Conservation (phyloP, 352 stramenopile species). For the Pythium sp. region DNA sequence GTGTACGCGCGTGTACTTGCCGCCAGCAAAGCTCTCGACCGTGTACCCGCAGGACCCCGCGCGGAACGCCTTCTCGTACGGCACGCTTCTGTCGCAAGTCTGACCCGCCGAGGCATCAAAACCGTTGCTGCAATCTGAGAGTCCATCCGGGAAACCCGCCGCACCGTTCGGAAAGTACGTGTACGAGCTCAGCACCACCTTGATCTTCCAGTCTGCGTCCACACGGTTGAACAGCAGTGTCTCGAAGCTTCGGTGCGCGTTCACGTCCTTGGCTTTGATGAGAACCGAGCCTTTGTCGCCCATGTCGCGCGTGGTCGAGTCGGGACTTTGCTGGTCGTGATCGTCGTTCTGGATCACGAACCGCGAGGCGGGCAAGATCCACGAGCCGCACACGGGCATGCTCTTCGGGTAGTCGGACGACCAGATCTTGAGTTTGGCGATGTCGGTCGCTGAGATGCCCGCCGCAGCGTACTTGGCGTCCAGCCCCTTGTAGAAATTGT, state of each 20-base stretch:
- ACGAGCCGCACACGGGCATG: conserved; percentile 54
- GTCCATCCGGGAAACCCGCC: conserved; percentile 51
- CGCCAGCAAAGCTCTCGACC: conserved; percentile 41
- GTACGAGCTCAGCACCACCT: conserved; percentile 70
- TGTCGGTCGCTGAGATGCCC: conserved; percentile 48
- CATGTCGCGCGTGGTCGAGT: conserved; percentile 56
- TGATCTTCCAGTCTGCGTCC: conserved; percentile 64
- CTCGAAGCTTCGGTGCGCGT: conserved; percentile 57
- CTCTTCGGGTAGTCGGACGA: conserved; percentile 66
- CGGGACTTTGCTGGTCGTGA: conserved; percentile 62
- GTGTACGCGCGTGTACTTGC: conserved; percentile 68
- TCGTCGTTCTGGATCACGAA: conserved; percentile 80
- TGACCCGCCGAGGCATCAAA: conserved; percentile 34
- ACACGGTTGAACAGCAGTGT: conserved; percentile 47
- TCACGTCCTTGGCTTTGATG: conserved; percentile 49
- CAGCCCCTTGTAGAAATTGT: conserved; percentile 65
- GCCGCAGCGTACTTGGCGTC: conserved; percentile 38
- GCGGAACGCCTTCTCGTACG: conserved; percentile 50
- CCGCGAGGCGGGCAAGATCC: conserved; percentile 52
- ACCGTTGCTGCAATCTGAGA: conserved; percentile 34
- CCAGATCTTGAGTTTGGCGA: conserved; percentile 78
- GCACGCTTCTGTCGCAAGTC: conserved; percentile 31
- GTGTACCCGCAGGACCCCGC: conserved; percentile 55
- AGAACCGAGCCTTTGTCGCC: conserved; percentile 48
- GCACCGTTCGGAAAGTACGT: conserved; percentile 48